Evolutionary conservation across 495 filamentous ascomycete genomes (phyloP).

Genomic region (Amphirosellinia nigrospora): DNA sequence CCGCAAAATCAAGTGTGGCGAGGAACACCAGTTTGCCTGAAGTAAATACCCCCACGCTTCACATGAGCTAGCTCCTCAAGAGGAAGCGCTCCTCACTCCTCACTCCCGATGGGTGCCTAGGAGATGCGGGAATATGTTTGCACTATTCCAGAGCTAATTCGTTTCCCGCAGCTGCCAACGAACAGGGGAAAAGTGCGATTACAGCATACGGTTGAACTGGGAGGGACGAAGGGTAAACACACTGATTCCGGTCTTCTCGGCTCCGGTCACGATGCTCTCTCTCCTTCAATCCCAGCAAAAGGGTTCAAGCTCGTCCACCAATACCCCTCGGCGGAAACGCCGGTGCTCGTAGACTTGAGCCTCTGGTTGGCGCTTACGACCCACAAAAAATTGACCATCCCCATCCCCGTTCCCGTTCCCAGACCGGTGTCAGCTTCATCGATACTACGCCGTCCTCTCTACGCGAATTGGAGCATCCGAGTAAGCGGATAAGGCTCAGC

Average conservation of each 20-base stretch:
- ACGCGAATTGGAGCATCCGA: conserved; percentile 29
- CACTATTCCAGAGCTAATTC: conserved; percentile 28
- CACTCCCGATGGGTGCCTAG: background rate
- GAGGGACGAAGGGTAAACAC: conserved; percentile 68
- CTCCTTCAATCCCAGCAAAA: conserved; percentile 48
- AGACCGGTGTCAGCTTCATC: conserved; percentile 27
- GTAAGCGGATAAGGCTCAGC: conserved; percentile 35
- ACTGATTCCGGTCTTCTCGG: conserved; percentile 41
- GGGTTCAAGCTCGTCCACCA: conserved; percentile 52
- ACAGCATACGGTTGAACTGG: conserved; percentile 86
- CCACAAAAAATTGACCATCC: conserved; percentile 29
- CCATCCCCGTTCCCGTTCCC: conserved; percentile 23
- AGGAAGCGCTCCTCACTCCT: conserved; percentile 8
- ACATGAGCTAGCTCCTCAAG: background rate
- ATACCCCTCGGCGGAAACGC: conserved; percentile 46
- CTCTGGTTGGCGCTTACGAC: conserved; percentile 31
- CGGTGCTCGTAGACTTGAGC: conserved; percentile 44
- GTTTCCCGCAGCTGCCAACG: conserved; percentile 61
- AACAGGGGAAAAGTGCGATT: conserved; percentile 81
- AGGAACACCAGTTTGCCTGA: conserved; percentile 77
- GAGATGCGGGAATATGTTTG: background rate
- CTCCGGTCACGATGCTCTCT: conserved; percentile 45
- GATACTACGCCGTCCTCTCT: conserved; percentile 26
- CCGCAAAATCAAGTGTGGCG: conserved; percentile 87
- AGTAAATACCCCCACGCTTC: conserved; percentile 44